A percentile compares a stretch with the other conserved stretches of the same genome.
These are phyloP conservation scores for Paramarasmius palmivorus DNA, from an alignment of 1,284 basidiomycete genomes.

Conservation along the genomic window DNA sequence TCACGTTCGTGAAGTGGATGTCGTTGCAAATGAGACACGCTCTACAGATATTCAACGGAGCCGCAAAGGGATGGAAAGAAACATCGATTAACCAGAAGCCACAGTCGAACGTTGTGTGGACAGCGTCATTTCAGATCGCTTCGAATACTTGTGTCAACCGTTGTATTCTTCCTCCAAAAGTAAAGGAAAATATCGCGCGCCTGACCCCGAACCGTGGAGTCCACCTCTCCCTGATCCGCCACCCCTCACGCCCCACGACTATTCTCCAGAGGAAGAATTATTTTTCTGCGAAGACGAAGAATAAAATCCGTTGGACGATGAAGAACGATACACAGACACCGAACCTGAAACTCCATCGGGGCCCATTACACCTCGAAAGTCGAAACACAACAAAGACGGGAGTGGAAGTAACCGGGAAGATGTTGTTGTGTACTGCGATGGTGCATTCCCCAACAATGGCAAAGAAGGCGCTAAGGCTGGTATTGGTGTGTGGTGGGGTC, in stretches of 20 bases:
- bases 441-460: conserved; percentile 65
- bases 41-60: no score
- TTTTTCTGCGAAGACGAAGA: no score
- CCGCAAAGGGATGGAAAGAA: conserved; percentile 11
- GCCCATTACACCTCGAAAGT: not conserved
- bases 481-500: conserved; percentile 62
- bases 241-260: no score
- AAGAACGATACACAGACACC: no score
- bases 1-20: no score
- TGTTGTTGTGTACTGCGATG: conserved; percentile 61
- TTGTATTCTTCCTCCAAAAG: no score
- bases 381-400: not conserved
- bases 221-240: no score
- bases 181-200: no score
- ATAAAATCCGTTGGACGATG: no score
- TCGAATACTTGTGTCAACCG: not conserved
- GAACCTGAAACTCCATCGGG: not conserved
- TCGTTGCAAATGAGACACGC: no score
- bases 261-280: no score
- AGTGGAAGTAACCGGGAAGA: conserved; percentile 15
- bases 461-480: conserved; percentile 47
- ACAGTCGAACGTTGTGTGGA: not conserved
- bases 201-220: conserved; percentile 3
- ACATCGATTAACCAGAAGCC: not conserved
- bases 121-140: no score